phyloP scores from a whole-genome alignment of 768 basidiomycete genomes.

The Mycena vitilis region DNA sequence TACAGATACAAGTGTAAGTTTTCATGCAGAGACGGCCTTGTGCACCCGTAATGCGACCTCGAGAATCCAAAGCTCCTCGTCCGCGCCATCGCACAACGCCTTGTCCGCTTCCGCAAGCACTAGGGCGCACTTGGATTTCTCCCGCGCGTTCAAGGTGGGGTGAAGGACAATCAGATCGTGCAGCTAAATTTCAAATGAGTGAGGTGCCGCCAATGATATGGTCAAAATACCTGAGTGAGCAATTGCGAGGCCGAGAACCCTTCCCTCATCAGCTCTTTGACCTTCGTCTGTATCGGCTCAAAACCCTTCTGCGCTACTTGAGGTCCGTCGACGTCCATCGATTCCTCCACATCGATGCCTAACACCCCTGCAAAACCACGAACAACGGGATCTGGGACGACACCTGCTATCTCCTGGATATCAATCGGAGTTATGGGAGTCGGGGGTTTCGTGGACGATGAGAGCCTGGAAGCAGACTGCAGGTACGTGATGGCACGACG shows the following conservation, averaged over 20 bases:
- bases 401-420: conserved; percentile 97
- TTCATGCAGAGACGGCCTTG: conserved; percentile 62
- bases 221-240: conserved; percentile 78
- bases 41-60: conserved; percentile 87
- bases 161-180: conserved; percentile 92
- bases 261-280: conserved; percentile 82
- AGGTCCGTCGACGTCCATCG: conserved; percentile 65
- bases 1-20: background rate
- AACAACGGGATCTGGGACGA: conserved; percentile 84
- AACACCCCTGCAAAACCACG: conserved; percentile 74
- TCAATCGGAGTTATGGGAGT: conserved; percentile 79
- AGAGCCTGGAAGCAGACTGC: conserved; percentile 93
- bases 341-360: conserved; percentile 73
- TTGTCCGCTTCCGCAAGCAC: conserved; percentile 96
- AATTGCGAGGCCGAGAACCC: conserved; percentile 95
- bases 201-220: conserved; percentile 38
- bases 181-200: conserved; percentile 60
- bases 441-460: conserved; percentile 78
- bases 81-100: conserved; percentile 93
- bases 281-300: conserved; percentile 72
- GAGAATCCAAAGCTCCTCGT: conserved; percentile 95
- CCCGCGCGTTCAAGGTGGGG: conserved; percentile 80
- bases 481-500: conserved; percentile 97
- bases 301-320: conserved; percentile 57
- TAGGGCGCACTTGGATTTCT: conserved; percentile 85